These are phyloP conservation scores for Zopfochytrium polystomum DNA, from an alignment of 371 early-diverging fungal genomes.

Conservation along the genomic window DNA sequence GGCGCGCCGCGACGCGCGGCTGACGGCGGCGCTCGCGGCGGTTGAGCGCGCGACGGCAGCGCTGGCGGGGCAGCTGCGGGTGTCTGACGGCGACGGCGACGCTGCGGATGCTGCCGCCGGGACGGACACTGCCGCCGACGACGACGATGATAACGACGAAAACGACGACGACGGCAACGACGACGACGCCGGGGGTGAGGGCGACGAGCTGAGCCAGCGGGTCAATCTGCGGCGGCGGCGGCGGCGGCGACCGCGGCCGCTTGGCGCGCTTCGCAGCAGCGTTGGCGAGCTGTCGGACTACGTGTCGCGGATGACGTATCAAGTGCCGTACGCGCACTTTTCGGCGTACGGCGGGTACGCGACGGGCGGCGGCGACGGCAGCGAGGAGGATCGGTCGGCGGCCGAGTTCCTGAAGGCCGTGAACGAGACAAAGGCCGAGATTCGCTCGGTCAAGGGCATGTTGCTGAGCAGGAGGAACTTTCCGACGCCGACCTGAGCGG, in stretches of 20 bases:
- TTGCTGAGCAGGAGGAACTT: background rate
- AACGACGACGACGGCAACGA: no score
- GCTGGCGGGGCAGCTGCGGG: no score
- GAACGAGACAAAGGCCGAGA: background rate
- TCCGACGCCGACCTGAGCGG: background rate
- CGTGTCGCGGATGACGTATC: background rate
- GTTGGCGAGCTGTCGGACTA: background rate
- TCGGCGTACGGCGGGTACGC: background rate
- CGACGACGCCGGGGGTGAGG: no score
- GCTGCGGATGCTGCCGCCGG: no score
- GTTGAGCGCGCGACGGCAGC: no score
- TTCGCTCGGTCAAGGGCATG: background rate
- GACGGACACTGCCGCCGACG: no score
- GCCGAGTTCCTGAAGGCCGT: background rate
- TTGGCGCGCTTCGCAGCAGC: background rate
- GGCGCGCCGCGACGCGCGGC: no score
- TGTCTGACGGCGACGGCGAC: no score
- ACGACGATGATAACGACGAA: no score
- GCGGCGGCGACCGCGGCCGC: background rate
- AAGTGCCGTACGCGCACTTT: background rate
- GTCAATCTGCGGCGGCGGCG: background rate
- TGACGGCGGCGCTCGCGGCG: no score
- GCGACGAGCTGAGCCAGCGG: no score
- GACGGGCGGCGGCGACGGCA: background rate
- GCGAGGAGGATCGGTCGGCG: background rate